Conservation (phyloP, 768 basidiomycete species). For the Cyclocybe cylindracea region DNA sequence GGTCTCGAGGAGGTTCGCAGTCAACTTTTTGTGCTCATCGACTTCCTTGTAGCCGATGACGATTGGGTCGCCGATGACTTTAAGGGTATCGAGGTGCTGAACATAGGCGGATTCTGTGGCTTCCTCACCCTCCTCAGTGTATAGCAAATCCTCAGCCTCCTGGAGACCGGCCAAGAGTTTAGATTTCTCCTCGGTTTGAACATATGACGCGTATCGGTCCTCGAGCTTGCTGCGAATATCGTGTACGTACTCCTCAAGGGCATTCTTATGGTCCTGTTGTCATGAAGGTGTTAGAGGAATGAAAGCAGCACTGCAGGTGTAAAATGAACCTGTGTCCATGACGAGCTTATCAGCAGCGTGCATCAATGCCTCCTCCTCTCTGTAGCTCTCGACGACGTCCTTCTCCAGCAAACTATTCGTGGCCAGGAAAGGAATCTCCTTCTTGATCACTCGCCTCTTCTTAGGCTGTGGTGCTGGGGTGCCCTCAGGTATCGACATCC, state of each 20-base stretch:
- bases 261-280: constrained; percentile 91
- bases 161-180: constrained; percentile 69
- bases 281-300: not conserved
- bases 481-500: constrained; percentile 57
- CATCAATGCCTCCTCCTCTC: constrained; percentile 89
- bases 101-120: constrained; percentile 96
- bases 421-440: constrained; percentile 73
- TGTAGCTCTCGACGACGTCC: constrained; percentile 59
- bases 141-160: constrained; percentile 95
- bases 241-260: constrained; percentile 98
- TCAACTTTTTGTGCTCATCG: constrained; percentile 76
- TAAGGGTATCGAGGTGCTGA: constrained; percentile 76
- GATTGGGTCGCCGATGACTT: constrained; percentile 86
- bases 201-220: constrained; percentile 78
- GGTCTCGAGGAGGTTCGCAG: constrained; percentile 80
- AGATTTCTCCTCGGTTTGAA: constrained; percentile 74
- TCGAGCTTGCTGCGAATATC: constrained; percentile 93
- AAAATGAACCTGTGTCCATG: constrained; percentile 85
- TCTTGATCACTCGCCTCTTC: constrained; percentile 88
- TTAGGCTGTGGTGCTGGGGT: constrained; percentile 53
- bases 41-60: constrained; percentile 77
- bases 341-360: constrained; percentile 93
- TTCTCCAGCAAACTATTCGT: constrained; percentile 67
- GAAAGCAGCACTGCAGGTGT: not conserved
- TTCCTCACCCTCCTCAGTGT: constrained; percentile 96